Evolutionary conservation across 2,329 filamentous ascomycete species (phyloP).

Genomic region (Colletotrichum shisoi): DNA sequence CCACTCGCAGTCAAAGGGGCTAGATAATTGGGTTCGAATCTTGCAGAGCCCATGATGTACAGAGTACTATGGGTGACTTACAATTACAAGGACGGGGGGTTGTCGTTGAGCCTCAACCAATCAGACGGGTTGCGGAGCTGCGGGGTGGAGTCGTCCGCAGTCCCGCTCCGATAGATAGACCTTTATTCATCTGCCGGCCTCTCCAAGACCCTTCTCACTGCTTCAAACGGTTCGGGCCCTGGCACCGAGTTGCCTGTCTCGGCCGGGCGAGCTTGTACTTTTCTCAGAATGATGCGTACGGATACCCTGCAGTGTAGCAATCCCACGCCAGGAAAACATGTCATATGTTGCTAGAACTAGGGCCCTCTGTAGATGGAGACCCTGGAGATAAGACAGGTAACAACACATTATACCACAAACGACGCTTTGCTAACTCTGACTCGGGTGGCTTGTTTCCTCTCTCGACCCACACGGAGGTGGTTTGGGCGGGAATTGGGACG

Average conservation of each 20-base stretch:
- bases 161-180: conserved; percentile 7
- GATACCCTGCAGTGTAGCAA: neutral
- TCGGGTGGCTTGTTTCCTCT: too few relatives aligned
- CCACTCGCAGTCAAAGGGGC: too few relatives aligned
- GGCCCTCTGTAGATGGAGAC: neutral
- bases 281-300: neutral
- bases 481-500: too few relatives aligned
- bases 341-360: neutral
- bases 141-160: conserved; percentile 29
- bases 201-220: neutral
- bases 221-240: neutral
- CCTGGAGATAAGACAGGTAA: neutral
- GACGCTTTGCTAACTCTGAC: too few relatives aligned
- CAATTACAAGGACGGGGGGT: conserved; percentile 1
- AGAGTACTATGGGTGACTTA: neutral
- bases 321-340: neutral
- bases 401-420: neutral
- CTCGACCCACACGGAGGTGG: too few relatives aligned
- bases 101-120: conserved; percentile 10
- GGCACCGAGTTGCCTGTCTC: neutral
- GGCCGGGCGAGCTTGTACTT: neutral
- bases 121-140: conserved; percentile 6
- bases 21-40: too few relatives aligned
- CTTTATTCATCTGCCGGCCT: neutral
- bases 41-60: neutral